Evolutionary conservation across 805 yeast species (phyloP).

Genomic region (Ogataea nakhonphanomensis): DNA sequence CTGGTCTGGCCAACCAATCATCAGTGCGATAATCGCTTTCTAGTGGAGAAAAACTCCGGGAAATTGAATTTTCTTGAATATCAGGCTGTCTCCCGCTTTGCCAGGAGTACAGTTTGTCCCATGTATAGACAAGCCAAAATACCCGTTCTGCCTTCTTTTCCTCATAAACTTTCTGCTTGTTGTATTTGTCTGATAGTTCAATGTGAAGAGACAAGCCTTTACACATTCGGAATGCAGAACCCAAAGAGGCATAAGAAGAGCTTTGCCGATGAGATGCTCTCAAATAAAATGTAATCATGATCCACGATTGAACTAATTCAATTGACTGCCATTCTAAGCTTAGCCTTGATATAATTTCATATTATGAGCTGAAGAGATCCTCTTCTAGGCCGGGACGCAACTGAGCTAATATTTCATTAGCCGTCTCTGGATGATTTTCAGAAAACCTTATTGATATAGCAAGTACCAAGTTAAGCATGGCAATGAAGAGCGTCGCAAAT

Average conservation of each 20-base stretch:
- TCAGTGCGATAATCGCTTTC: not conserved
- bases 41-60: not conserved
- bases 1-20: not conserved
- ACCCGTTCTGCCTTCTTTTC: not conserved
- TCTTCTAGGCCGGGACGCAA: constrained; percentile 27
- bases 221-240: not conserved
- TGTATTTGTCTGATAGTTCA: not conserved
- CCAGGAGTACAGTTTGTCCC: not conserved
- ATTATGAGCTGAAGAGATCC: constrained; percentile 38
- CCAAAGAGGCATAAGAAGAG: not conserved
- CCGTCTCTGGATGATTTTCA: constrained; percentile 33
- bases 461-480: constrained; percentile 46
- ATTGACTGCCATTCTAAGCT: constrained; percentile 51
- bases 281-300: constrained; percentile 42
- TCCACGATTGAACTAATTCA: constrained; percentile 50
- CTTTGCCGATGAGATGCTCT: constrained; percentile 34
- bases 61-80: not conserved
- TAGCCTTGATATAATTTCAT: constrained; percentile 37
- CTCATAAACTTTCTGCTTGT: not conserved
- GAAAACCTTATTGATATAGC: constrained; percentile 50
- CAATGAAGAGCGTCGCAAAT: constrained; percentile 46
- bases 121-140: not conserved
- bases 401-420: constrained; percentile 23
- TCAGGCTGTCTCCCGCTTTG: not conserved
- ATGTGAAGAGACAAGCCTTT: not conserved